Evolutionary conservation across 176 grass and related monocot genomes (phyloP).

Genomic region (Tillandsia leiboldiana): DNA sequence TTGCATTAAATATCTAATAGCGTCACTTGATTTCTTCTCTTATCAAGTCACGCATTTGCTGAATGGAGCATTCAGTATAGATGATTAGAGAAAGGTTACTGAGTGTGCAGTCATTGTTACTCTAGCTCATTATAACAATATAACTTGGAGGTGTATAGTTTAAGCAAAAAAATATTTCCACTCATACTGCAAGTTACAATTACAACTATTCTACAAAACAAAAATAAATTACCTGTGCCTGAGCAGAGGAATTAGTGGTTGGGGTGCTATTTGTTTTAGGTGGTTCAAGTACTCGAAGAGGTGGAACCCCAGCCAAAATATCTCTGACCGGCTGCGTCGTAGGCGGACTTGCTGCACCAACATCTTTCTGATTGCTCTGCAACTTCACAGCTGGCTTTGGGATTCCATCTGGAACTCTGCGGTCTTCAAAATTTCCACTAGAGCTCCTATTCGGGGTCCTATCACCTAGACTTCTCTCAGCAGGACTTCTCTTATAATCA

Average conservation of each 20-base stretch:
- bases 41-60: no score
- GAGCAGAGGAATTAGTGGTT: conserved; percentile 16
- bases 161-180: not conserved
- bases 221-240: conserved; percentile 24
- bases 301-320: conserved; percentile 16
- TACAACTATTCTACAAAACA: not conserved
- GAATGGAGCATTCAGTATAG: no score
- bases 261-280: conserved; percentile 19
- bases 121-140: no score
- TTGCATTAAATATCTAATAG: not conserved
- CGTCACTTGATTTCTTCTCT: no score
- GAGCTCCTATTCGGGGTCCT: conserved; percentile 13
- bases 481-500: conserved; percentile 9
- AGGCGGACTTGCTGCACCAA: conserved; percentile 1
- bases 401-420: not conserved
- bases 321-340: conserved; percentile 18
- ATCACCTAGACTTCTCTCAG: conserved; percentile 21
- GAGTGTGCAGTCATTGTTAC: no score
- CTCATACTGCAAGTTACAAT: not conserved
- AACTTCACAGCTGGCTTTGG: conserved; percentile 17
- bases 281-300: conserved; percentile 24
- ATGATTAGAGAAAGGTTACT: no score
- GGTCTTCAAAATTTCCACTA: conserved; percentile 1
- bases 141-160: not conserved
- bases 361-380: conserved; percentile 19